Evolutionary conservation across 805 yeast genomes (phyloP), one percentile per base, ranked within the genome.

Genomic region (Candida stauntonica): DNA sequence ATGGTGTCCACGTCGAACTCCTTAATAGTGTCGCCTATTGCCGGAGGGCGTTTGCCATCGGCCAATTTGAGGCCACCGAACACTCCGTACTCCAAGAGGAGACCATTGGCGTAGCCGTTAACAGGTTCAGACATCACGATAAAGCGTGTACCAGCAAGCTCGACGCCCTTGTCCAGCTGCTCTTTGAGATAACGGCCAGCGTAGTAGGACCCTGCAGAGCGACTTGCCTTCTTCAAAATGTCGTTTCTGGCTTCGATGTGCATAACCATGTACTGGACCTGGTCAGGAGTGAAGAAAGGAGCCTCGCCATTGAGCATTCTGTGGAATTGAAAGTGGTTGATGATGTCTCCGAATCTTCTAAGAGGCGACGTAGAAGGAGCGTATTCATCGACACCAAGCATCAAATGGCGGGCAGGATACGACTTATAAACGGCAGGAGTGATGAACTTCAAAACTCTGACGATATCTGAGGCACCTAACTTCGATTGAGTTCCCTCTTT

Each of bases 301-400:
- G 47, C 42, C 35, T 44, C 32, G 2, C 51, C 24, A 48, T 57
- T 46, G 13, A 80, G 39, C 38, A 53, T 58, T 1, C 75, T 55
- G 39, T 77, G 81, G 2, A 86, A 45, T 51, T 84, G 91, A 76
- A 89, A 75, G 52, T 89, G 97, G 52, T 81, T 81, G 7, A 88
- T 58, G 44, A 88, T 60, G 57, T 91, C 98, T 6, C 83, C 79
- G 48, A 75, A 83, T 47, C 98, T 67, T 57, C 98, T 70, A 46
- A 93, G 65, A 2, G 99, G 98, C 0, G 97, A 88, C 0, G 98
- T 89, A 7, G 85, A 81, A 15, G 86, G 83, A 5, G 82, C 68
- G 52, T 89, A 87, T 5, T 63, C 56, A 0, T 61, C 57, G 7
- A 85, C 60, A 4, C 89, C 94, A 19, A 87, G 60, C 46, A 83